Conservation (phyloP, 179 eudicot genomes). For the Gypsophila paniculata region DNA sequence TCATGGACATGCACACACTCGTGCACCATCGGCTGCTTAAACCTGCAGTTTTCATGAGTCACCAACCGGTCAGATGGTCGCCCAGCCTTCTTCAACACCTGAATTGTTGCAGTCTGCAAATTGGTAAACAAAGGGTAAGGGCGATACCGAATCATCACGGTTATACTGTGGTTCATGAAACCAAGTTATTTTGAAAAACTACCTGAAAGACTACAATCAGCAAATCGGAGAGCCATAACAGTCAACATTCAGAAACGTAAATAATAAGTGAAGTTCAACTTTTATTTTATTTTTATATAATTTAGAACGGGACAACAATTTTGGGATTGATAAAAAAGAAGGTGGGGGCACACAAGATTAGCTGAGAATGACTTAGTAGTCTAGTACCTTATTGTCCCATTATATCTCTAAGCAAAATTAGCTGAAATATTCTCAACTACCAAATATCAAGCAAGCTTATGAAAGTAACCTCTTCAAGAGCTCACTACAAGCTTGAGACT, state of each 20-base stretch:
- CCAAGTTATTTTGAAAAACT: not conserved
- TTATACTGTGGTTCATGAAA: not conserved
- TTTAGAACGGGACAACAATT: too few relatives aligned
- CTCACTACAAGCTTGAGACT: slow-evolving; percentile 1
- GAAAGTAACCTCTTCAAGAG: not conserved
- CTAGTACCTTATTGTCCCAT: too few relatives aligned
- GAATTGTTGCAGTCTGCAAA: slow-evolving; percentile 74
- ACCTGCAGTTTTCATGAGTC: slow-evolving; percentile 79
- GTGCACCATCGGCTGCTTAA: slow-evolving; percentile 56
- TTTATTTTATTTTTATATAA: too few relatives aligned
- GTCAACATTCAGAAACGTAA: not conserved
- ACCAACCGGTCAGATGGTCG: slow-evolving; percentile 87
- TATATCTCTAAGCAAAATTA: too few relatives aligned
- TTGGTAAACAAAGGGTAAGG: slow-evolving; percentile 11
- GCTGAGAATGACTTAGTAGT: too few relatives aligned
- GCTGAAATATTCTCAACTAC: too few relatives aligned
- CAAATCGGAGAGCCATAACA: too few relatives aligned
- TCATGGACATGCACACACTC: slow-evolving; percentile 89
- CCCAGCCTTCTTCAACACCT: slow-evolving; percentile 92
- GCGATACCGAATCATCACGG: slow-evolving; percentile 9
- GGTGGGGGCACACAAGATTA: too few relatives aligned
- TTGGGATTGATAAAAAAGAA: too few relatives aligned
- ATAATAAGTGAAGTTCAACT: too few relatives aligned
- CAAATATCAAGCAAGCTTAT: too few relatives aligned
- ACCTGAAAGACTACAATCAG: not conserved